phyloP scores from a whole-genome alignment of 179 eudicot species.

The Silene coronaria region DNA sequence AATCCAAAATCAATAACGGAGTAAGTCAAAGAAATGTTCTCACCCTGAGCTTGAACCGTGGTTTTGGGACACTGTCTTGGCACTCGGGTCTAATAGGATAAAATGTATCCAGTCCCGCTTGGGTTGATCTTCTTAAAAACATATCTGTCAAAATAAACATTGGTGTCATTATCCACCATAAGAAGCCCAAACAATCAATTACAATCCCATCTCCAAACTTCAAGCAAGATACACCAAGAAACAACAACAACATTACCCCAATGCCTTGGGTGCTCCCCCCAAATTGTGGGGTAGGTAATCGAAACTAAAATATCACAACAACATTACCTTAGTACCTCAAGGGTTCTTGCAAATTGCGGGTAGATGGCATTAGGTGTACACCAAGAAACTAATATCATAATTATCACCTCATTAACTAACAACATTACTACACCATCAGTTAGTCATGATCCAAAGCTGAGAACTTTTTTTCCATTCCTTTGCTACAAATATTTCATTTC shows the following conservation, averaged over 20 bases:
- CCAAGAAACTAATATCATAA: not conserved
- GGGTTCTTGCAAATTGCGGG: too few relatives aligned
- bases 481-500: not conserved
- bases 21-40: constrained; percentile 21
- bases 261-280: too few relatives aligned
- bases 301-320: too few relatives aligned
- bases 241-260: not conserved
- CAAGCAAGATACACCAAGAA: not conserved
- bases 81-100: constrained; percentile 71
- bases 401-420: not conserved
- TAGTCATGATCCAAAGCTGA: not conserved
- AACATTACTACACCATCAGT: not conserved
- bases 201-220: not conserved
- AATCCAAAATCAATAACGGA: not conserved
- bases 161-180: constrained; percentile 13
- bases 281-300: too few relatives aligned
- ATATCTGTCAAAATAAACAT: constrained; percentile 27
- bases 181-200: constrained; percentile 13
- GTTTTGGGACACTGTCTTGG: constrained; percentile 60
- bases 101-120: constrained; percentile 48
- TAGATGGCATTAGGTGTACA: not conserved
- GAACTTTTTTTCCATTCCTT: not conserved
- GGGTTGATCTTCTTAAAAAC: constrained; percentile 30
- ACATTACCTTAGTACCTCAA: not conserved
- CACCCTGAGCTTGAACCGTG: constrained; percentile 79